Evolutionary conservation across 805 yeast genomes (phyloP), one percentile per base, ranked within the genome.

Genomic region (Brettanomyces nanus): DNA sequence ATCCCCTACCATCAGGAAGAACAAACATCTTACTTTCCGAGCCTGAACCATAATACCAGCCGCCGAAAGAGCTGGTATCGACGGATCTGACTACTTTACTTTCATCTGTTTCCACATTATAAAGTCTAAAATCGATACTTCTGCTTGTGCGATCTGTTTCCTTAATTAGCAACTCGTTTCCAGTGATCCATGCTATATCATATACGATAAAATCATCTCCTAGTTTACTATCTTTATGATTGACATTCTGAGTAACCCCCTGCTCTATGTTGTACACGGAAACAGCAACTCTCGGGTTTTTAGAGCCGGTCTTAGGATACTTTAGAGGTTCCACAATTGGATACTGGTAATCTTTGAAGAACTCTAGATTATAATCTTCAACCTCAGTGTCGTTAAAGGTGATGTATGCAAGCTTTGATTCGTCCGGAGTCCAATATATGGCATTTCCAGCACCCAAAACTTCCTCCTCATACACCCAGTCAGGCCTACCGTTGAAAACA

Each of bases 391-490:
- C 89, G 48, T 83, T 69, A 18, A 73, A 66, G 44, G 62, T 68
- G 43, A 80, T 67, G 48, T 64, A 84, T 0, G 79, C 62, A 33
- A 82, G 44, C 38, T 62, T 62, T 2, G 73, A 54, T 45, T 79
- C 83, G 44, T 76, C 75, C 1, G 81, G 79, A 13, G 79, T 62
- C 87, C 90, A 83, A 83, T 86, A 82, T 10, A 82, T 60, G 0
- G 82, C 75, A 26, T 54, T 58, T 44, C 80, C 89, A 13, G 61
- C 48, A 0, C 68, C 69, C 10, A 77, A 58, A 1, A 84, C 84
- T 49, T 84, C 95, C 51, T 84, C 94, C 54, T 84, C 94, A 54
- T 83, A 83, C 2, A 83, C 79, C 92, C 94, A 84, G 51, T 83
- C 92, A 0, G 89, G 77, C 44, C 68, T 78, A 5, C 85, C 95